Conservation (phyloP, 306 rosid species). For the Comarum palustre region DNA sequence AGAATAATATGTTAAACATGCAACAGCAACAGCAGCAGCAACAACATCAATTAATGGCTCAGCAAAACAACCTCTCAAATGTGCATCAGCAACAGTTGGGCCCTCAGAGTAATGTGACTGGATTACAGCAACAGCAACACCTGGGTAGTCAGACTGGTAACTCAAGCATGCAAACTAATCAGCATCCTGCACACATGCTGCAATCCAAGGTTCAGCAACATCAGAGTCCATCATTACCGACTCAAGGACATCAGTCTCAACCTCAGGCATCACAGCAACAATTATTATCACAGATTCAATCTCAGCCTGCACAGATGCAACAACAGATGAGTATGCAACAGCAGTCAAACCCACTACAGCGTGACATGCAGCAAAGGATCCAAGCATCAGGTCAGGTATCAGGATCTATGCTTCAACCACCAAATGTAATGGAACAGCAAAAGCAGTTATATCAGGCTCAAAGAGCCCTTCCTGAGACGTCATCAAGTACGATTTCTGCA, state of each 20-base stretch:
- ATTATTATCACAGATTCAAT: slow-evolving; percentile 63
- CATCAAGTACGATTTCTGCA: slow-evolving; percentile 54
- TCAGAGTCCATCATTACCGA: slow-evolving; percentile 50
- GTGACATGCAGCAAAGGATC: slow-evolving; percentile 78
- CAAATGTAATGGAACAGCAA: slow-evolving; percentile 69
- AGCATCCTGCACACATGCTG: slow-evolving; percentile 62
- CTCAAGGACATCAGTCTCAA: slow-evolving; percentile 70
- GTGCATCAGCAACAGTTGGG: slow-evolving; percentile 81
- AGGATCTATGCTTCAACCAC: slow-evolving; percentile 68
- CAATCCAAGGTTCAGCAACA: slow-evolving; percentile 73
- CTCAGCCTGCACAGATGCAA: slow-evolving; percentile 77
- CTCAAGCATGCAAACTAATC: slow-evolving; percentile 69
- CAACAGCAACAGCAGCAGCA: slow-evolving; percentile 42
- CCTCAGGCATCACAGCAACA: slow-evolving; percentile 69
- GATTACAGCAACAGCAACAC: slow-evolving; percentile 65
- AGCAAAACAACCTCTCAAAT: slow-evolving; percentile 63
- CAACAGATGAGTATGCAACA: slow-evolving; percentile 69
- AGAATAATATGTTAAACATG: slow-evolving; percentile 63
- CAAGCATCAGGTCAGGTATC: slow-evolving; percentile 57
- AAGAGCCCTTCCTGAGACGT: slow-evolving; percentile 70
- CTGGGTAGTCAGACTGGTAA: slow-evolving; percentile 65
- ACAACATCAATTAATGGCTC: slow-evolving; percentile 62
- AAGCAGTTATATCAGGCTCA: slow-evolving; percentile 76
- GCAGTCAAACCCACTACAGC: slow-evolving; percentile 62
- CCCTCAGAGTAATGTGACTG: slow-evolving; percentile 55